Base-by-base conservation (phyloP, 139 green algal species). In the Astrephomene gubernaculifera region DNA sequence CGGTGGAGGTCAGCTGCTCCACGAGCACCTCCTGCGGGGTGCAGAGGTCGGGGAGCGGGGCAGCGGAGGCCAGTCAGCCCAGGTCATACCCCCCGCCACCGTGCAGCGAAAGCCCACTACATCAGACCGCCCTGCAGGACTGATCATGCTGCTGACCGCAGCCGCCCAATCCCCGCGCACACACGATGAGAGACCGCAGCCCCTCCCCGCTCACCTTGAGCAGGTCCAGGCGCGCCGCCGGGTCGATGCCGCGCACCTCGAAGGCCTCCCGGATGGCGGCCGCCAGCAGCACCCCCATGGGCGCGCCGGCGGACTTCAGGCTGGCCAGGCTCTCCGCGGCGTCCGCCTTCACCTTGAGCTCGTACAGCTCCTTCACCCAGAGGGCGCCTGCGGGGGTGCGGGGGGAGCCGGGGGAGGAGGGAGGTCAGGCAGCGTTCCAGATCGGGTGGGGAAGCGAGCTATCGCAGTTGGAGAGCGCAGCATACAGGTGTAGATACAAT, bases 331-430 rank as follows among this genome's bases (percentile, higher is more conserved):
- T 38, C 22, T 74, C 63, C 1, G n/a, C 78, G 6, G 43, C 43
- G 1, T 19, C 43, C 24, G 31, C 63, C 78, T 84, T 84, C 38
- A 75, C 61, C 43, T 65, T 64, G 3, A 84, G 21, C 33, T 65
- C 63, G 41, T 84, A 84, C 61, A 84, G 78, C 41, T 84, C 78
- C 78, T 84, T 71, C 17, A 65, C 44, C 78, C 78, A 84, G 1
- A 22, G 53, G 2, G 61, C 43, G 33, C 78, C 75, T 83, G 60
- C 38, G 19, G 6, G n/a, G n/a, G n/a, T n/a, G n/a, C n/a, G n/a
- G n/a, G n/a, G n/a, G n/a, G n/a, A n/a, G n/a, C n/a, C n/a, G n/a
- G n/a, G n/a, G n/a, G n/a, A n/a, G n/a, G n/a, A n/a, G n/a, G n/a
- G n/a, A n/a, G n/a, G n/a, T n/a, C n/a, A n/a, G n/a, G n/a, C n/a